Evolutionary conservation across 352 stramenopile genomes (phyloP), one percentile per base, ranked within the genome.

Genomic region (Globisporangium perplexum): DNA sequence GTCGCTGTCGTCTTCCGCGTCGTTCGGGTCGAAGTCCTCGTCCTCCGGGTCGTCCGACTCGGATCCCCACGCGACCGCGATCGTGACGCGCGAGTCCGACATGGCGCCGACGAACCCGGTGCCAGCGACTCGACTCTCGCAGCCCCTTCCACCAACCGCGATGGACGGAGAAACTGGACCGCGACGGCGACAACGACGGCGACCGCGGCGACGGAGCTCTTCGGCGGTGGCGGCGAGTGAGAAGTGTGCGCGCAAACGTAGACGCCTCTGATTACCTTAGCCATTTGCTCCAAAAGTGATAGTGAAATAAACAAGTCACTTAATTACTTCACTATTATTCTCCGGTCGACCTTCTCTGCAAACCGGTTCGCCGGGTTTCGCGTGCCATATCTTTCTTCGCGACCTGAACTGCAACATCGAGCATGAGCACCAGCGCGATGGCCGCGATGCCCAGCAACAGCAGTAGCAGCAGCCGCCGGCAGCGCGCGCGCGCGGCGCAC

Each of bases 401-500:
- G 26, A n/a, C 42, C 20, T 10, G 14, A 47, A n/a, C 10, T 30
- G 20, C 7, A n/a, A 30, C 10, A 11, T 47, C 20, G 4, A 31
- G 17, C 22, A 47, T 47, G 42, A 33, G 31, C 7, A 7, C 31
- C 31, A 36, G 7, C 30, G 4, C 30, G 7, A 33, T 7, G n/a
- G n/a, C 30, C 30, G 7, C 10, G 31, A 12, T 0, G 11, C 3
- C 8, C 33, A 12, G 3, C 31, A 39, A 12, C 33, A 39, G 33
- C 33, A 39, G 10, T 12, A 39, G 33, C 20, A 50, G 35, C 23
- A 42, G 26, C 36, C 49, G 31, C 3, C 15, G 12, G 26, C 60
- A 59, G 36, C 50, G 57, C 28, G 51, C 63, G 28, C 59, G 65
- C 42, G 70, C 70, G 10, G 71, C 71, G n/a, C 60, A 62, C 31